Percentiles rank a stretch among this genome's conserved stretches.
phyloP scores from a whole-genome alignment of 23 red algal genomes.

The Agarophyton chilense region DNA sequence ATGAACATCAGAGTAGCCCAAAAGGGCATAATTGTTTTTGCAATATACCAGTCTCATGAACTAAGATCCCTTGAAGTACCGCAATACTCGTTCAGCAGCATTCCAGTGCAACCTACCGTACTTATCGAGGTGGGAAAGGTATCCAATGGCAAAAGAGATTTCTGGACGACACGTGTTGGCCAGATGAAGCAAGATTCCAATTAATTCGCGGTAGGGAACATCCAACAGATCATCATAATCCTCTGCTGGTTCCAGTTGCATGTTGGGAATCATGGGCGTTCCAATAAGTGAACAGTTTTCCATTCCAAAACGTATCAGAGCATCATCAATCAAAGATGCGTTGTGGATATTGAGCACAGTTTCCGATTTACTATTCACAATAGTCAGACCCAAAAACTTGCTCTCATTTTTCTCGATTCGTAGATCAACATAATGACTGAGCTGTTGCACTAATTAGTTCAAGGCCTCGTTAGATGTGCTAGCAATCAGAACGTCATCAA shows the following conservation, averaged over 20 bases:
- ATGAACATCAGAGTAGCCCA: slow-evolving; percentile 18
- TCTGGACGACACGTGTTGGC: background rate
- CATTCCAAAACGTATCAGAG: background rate
- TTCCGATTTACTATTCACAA: background rate
- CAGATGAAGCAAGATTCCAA: background rate
- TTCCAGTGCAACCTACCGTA: background rate
- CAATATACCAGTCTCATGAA: background rate
- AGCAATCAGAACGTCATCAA: slow-evolving; percentile 32
- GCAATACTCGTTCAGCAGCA: background rate
- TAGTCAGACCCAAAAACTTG: background rate
- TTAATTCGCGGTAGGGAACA: background rate
- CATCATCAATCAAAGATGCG: background rate
- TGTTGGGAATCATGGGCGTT: background rate
- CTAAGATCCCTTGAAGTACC: slow-evolving; percentile 28
- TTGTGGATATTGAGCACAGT: slow-evolving; percentile 7
- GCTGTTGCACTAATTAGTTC: background rate
- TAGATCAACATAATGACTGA: background rate
- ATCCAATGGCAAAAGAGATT: background rate
- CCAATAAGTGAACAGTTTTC: background rate
- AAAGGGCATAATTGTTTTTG: background rate
- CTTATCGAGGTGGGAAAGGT: background rate
- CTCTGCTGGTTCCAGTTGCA: background rate
- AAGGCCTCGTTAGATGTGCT: background rate
- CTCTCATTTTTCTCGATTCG: background rate
- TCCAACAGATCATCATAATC: background rate